Evolutionary conservation across 768 basidiomycete genomes (phyloP).

Genomic region (Lactarius vividus): DNA sequence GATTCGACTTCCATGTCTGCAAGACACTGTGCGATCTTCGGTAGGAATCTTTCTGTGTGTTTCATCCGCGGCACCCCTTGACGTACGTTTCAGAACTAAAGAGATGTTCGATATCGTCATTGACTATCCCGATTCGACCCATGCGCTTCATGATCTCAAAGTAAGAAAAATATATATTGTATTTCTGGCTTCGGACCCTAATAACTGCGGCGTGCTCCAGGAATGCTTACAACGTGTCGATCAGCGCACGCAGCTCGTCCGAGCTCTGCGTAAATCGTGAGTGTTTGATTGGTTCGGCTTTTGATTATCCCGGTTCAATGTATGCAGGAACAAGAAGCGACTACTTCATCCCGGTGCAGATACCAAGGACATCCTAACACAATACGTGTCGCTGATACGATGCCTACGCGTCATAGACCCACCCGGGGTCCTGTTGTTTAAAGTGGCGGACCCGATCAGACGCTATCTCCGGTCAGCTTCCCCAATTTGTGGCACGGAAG

Average conservation of each 20-base stretch:
- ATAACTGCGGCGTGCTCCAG: conserved; percentile 35
- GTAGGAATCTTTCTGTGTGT: conserved; percentile 40
- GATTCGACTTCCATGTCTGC: conserved; percentile 91
- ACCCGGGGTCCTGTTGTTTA: conserved; percentile 86
- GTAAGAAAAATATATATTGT: conserved; percentile 41
- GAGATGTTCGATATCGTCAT: conserved; percentile 98
- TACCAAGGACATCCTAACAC: conserved; percentile 82
- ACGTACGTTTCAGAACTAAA: conserved; percentile 44
- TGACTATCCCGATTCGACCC: conserved; percentile 84
- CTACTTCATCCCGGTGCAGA: conserved; percentile 95
- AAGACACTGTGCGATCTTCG: conserved; percentile 86
- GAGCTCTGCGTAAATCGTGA: conserved; percentile 75
- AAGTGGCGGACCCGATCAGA: conserved; percentile 91
- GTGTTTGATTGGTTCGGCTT: conserved; percentile 30
- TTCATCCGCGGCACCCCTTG: background rate
- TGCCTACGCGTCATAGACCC: conserved; percentile 90
- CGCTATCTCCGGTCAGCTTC: conserved; percentile 71
- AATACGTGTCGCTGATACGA: conserved; percentile 91
- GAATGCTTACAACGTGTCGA: conserved; percentile 81
- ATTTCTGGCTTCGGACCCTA: conserved; percentile 8
- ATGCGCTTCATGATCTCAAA: conserved; percentile 83
- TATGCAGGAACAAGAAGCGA: conserved; percentile 71
- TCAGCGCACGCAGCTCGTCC: conserved; percentile 73
- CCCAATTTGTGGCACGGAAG: background rate
- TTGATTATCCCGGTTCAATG: conserved; percentile 14